phyloP scores from a whole-genome alignment of 805 yeast species.

The Candida suzukii region DNA sequence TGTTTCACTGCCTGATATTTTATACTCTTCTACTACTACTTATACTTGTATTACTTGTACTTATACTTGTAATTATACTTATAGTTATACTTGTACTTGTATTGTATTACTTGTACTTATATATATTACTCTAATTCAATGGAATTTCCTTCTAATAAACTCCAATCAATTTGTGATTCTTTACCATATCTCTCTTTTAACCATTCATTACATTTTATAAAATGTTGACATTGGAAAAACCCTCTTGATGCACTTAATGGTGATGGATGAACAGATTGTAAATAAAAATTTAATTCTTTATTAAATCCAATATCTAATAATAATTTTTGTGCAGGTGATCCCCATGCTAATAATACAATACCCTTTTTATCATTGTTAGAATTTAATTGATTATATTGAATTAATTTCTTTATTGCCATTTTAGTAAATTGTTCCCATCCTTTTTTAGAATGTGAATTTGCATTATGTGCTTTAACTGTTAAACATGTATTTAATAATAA shows the following conservation, averaged over 20 bases:
- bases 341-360: slow-evolving; percentile 64
- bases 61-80: no score
- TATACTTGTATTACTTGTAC: no score
- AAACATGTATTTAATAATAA: slow-evolving; percentile 79
- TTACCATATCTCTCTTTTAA: slow-evolving; percentile 34
- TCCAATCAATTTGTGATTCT: slow-evolving; percentile 20
- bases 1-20: no score
- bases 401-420: slow-evolving; percentile 48
- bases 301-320: slow-evolving; percentile 22
- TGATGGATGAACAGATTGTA: slow-evolving; percentile 86
- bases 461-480: slow-evolving; percentile 88
- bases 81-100: no score
- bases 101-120: no score
- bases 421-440: slow-evolving; percentile 95
- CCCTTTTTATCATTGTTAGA: slow-evolving; percentile 42
- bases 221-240: slow-evolving; percentile 73
- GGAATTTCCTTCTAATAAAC: slow-evolving; percentile 11
- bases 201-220: slow-evolving; percentile 75
- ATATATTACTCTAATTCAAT: no score
- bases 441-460: slow-evolving; percentile 81
- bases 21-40: no score
- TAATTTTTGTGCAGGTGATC: slow-evolving; percentile 36
- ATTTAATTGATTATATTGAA: slow-evolving; percentile 40
- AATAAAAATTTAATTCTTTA: slow-evolving; percentile 35
- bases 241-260: slow-evolving; percentile 90